Evolutionary conservation across 805 yeast genomes (phyloP).

Genomic region (Nakazawaea pomicola): DNA sequence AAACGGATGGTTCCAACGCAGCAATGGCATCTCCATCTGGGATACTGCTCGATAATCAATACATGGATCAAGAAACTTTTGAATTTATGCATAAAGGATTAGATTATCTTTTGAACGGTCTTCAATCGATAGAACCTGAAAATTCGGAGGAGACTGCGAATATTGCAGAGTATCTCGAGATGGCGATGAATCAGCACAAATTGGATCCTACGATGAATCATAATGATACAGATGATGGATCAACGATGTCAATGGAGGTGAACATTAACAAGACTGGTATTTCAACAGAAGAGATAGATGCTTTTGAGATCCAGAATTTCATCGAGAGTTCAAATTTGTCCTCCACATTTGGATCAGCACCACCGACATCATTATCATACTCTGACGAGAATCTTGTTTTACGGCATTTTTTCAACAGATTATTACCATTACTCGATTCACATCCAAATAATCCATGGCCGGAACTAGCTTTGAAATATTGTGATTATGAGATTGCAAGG

Average conservation of each 20-base stretch:
- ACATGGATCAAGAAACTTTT: constrained; percentile 3
- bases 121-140: background rate
- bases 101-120: constrained; percentile 8
- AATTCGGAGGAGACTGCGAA: background rate
- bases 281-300: constrained; percentile 3
- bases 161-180: background rate
- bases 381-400: constrained; percentile 51
- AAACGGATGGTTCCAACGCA: background rate
- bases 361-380: constrained; percentile 22
- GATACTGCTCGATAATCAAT: background rate
- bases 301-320: constrained; percentile 17
- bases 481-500: constrained; percentile 53
- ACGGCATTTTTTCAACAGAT: constrained; percentile 49
- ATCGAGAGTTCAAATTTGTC: constrained; percentile 18
- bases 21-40: background rate
- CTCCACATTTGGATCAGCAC: too few species aligned
- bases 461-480: constrained; percentile 48
- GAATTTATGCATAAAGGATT: constrained; percentile 8
- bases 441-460: constrained; percentile 64
- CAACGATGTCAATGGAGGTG: too few species aligned
- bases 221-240: background rate
- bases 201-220: background rate
- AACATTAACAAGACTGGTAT: too few species aligned
- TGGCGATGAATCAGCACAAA: background rate
- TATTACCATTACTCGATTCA: constrained; percentile 50